Base-by-base conservation (phyloP, 1,284 basidiomycete genomes). In the Microbotryum scabiosae region DNA sequence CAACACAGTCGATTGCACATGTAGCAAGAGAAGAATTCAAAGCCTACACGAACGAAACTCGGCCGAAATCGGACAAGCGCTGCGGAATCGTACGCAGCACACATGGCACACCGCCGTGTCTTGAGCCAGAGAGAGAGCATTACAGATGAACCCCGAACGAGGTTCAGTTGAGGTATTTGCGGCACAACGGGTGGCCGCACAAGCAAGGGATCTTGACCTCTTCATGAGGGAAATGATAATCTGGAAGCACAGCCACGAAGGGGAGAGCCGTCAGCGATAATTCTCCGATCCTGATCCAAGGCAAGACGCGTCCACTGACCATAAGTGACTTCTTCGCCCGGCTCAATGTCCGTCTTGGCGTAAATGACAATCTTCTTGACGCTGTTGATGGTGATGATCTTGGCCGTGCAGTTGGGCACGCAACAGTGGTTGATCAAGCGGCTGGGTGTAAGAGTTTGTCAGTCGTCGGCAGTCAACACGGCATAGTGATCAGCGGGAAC, bases 351-450 rank as follows among this genome's bases (percentile, higher is more conserved):
- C 69, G 86, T 84, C 76, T 97, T 97, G 32, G 96, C 96, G 75
- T 97, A 99, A 59, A 99, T 94, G 73, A 97, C 96, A 73, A 99
- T 98, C 81, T 97, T 91, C 81, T 97, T 97, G 78, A 94, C 90
- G 43, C 92, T 90, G 72, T 87, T 94, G 77, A 99, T 92, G 60
- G 91, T 97, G 73, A 98, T 93, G 75, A 99, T 98, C 79, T 94
- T 96, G 50, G 94, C 94, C 20, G 87, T 96, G 73, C 93, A 97
- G 71, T 96, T 97, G 8, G 94, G 94, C 73, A 93, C 90, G 74
- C 94, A 99, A 85, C 79, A 97, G 74, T 98, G 94, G 75, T 97
- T 97, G 76, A 96, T 96, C 67, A 96, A 77, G 48, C 91, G 89
- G 60, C 90, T 93, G 56, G 23, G 36, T 53, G 53, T 18, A 52